Conservation (phyloP, 2,329 filamentous ascomycete genomes). For the Salinomyces thailandicus region DNA sequence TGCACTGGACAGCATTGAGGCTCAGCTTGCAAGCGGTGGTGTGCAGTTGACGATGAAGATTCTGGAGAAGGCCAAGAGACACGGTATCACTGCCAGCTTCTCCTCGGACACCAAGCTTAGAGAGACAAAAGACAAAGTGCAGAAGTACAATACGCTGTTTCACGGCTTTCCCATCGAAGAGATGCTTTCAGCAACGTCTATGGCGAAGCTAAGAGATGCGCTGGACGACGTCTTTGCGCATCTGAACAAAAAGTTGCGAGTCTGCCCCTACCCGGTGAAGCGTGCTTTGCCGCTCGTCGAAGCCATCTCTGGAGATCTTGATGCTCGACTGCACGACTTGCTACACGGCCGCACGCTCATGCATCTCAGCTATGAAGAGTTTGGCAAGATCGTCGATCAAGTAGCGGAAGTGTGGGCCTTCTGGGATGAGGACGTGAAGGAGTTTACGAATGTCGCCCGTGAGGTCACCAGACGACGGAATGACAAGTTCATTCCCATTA, state of each 20-base stretch:
- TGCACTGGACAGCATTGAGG: slow-evolving; percentile 82
- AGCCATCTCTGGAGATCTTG: slow-evolving; percentile 87
- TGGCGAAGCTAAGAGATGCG: slow-evolving; percentile 81
- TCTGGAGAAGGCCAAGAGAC: slow-evolving; percentile 91
- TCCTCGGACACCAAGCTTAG: slow-evolving; percentile 90
- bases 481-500: slow-evolving; percentile 98
- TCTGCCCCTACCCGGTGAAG: slow-evolving; percentile 89
- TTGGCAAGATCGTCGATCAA: slow-evolving; percentile 71
- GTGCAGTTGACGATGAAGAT: slow-evolving; percentile 88
- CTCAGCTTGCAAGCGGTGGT: slow-evolving; percentile 76
- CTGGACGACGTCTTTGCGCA: slow-evolving; percentile 84
- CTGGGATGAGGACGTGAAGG: slow-evolving; percentile 94
- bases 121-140: slow-evolving; percentile 89
- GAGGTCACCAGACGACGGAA: slow-evolving; percentile 88
- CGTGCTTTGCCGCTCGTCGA: slow-evolving; percentile 90
- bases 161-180: slow-evolving; percentile 95
- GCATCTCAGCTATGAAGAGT: slow-evolving; percentile 85
- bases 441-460: slow-evolving; percentile 94
- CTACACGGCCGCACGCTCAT: slow-evolving; percentile 81
- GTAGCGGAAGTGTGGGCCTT: slow-evolving; percentile 78
- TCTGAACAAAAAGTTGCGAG: slow-evolving; percentile 93
- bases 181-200: slow-evolving; percentile 77
- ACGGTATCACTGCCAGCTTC: slow-evolving; percentile 95
- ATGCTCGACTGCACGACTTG: slow-evolving; percentile 73
- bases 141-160: slow-evolving; percentile 99